These are phyloP conservation scores for Aschersonia sp. DNA, from an alignment of 2,329 filamentous ascomycete species.

Conservation along the genomic window DNA sequence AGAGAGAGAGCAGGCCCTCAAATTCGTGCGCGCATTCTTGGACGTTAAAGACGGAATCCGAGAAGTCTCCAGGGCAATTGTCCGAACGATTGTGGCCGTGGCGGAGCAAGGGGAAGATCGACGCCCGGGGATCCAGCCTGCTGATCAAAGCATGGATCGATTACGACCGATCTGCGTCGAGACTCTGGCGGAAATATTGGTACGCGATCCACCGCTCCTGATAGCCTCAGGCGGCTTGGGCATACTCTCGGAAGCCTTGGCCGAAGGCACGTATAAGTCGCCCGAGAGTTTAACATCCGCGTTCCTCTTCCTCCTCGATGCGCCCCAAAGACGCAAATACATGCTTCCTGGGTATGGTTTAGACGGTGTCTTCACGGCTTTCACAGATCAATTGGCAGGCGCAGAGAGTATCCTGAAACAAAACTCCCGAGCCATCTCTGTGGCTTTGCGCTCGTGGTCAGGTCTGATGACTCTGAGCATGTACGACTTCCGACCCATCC, in stretches of 20 bases:
- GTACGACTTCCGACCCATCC: conserved; percentile 73
- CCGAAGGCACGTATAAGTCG: conserved; percentile 82
- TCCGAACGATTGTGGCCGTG: conserved; percentile 79
- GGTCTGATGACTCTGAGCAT: conserved; percentile 79
- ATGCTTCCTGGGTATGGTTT: conserved; percentile 81
- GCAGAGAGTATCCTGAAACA: conserved; percentile 56
- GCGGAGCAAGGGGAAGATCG: conserved; percentile 81
- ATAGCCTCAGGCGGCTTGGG: conserved; percentile 73
- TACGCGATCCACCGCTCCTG: conserved; percentile 70
- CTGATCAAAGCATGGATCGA: conserved; percentile 68
- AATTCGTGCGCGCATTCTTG: conserved; percentile 87
- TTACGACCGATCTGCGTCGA: conserved; percentile 83
- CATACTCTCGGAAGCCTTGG: conserved; percentile 79
- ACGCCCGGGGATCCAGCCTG: conserved; percentile 52
- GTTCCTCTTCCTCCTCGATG: conserved; percentile 82
- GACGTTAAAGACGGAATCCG: conserved; percentile 86
- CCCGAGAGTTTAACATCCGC: conserved; percentile 77
- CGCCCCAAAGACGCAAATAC: conserved; percentile 64
- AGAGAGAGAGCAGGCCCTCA: conserved; percentile 90
- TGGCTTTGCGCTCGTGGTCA: conserved; percentile 84
- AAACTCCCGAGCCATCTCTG: conserved; percentile 84
- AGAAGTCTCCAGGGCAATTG: conserved; percentile 75
- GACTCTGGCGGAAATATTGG: conserved; percentile 80
- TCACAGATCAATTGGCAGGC: conserved; percentile 66
- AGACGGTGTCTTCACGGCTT: conserved; percentile 78